These are phyloP conservation scores for Alectoria sarmentosa DNA, from an alignment of 495 filamentous ascomycete species.

Conservation along the genomic window DNA sequence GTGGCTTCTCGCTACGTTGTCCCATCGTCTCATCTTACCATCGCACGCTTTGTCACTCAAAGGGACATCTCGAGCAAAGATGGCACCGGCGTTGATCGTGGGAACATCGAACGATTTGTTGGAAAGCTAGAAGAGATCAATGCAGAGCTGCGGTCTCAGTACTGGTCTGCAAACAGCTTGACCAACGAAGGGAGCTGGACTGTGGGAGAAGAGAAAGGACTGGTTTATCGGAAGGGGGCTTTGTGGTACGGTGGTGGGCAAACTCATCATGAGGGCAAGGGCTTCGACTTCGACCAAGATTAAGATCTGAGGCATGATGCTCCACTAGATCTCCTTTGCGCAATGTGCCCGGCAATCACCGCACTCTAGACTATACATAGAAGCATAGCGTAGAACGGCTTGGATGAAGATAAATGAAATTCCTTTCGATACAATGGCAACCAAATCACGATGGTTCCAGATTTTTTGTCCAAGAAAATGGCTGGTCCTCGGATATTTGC, in stretches of 20 bases:
- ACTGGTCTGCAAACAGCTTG: conserved; percentile 50
- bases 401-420: background rate
- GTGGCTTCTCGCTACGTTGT: conserved; percentile 74
- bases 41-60: conserved; percentile 68
- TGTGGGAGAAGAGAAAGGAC: conserved; percentile 67
- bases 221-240: conserved; percentile 60
- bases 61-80: conserved; percentile 36
- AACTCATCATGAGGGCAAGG: conserved; percentile 54
- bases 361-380: background rate
- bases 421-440: background rate
- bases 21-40: conserved; percentile 80
- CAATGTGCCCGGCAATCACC: background rate
- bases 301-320: background rate
- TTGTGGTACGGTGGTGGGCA: conserved; percentile 83
- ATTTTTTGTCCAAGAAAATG: background rate
- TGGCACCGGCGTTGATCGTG: conserved; percentile 31
- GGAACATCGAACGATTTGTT: conserved; percentile 52
- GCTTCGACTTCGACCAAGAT: conserved; percentile 28
- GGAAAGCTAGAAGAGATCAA: conserved; percentile 70
- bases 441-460: background rate
- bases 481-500: too few relatives aligned
- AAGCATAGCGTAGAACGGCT: background rate
- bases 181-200: conserved; percentile 51
- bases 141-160: conserved; percentile 54
- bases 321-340: background rate